Evolutionary conservation across 768 basidiomycete genomes (phyloP).

Genomic region (Suillus ampliporus): DNA sequence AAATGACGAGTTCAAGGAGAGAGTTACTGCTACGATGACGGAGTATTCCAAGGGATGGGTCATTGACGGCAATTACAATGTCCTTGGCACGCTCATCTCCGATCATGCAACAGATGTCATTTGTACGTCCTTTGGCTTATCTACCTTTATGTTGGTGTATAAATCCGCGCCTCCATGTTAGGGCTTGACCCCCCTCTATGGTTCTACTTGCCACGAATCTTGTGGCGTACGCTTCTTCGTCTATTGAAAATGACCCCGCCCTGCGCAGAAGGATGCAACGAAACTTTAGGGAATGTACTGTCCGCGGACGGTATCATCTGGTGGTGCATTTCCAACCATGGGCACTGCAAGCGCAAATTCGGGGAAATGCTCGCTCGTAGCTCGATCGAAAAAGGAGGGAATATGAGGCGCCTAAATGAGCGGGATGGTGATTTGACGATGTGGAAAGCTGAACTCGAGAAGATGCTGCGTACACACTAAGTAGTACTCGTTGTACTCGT

Average conservation of each 20-base stretch:
- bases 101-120: conserved; percentile 56
- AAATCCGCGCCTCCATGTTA: conserved; percentile 23
- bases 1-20: conserved; percentile 26
- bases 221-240: conserved; percentile 55
- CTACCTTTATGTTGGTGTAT: conserved; percentile 3
- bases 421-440: conserved; percentile 48
- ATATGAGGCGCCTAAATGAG: conserved; percentile 57
- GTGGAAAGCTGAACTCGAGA: conserved; percentile 41
- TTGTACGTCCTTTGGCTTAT: conserved; percentile 43
- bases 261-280: conserved; percentile 57
- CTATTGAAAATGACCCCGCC: conserved; percentile 38
- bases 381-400: conserved; percentile 35
- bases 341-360: conserved; percentile 20
- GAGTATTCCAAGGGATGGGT: conserved; percentile 52
- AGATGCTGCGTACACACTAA: conserved; percentile 11
- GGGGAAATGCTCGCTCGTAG: conserved; percentile 20
- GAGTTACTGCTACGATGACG: conserved; percentile 27
- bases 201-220: conserved; percentile 57
- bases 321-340: conserved; percentile 53
- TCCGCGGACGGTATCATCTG: conserved; percentile 56
- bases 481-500: not conserved
- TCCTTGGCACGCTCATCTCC: conserved; percentile 39
- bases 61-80: conserved; percentile 54
- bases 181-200: conserved; percentile 71
- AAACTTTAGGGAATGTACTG: conserved; percentile 46